Evolutionary conservation across 176 grass and related monocot genomes (phyloP).

Genomic region (Oryza meyeriana): DNA sequence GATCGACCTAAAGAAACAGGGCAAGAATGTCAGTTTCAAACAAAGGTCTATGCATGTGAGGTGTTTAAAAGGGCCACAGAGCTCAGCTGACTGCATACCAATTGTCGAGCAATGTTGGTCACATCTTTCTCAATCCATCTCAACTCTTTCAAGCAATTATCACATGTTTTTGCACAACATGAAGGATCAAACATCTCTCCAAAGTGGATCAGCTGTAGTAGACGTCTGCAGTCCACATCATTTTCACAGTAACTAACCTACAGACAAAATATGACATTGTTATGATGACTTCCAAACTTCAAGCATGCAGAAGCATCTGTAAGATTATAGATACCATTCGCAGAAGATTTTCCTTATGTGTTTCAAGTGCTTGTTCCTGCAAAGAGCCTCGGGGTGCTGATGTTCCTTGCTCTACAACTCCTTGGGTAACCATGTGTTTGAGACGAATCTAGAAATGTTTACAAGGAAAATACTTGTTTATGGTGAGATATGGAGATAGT

Average conservation of each 20-base stretch:
- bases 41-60: neutral
- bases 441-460: slow-evolving; percentile 63
- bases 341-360: slow-evolving; percentile 86
- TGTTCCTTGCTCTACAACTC: slow-evolving; percentile 59
- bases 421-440: slow-evolving; percentile 88
- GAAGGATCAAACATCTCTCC: slow-evolving; percentile 78
- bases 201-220: slow-evolving; percentile 89
- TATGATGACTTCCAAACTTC: slow-evolving; percentile 27
- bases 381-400: slow-evolving; percentile 5
- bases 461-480: slow-evolving; percentile 30
- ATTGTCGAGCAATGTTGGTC: slow-evolving; percentile 63
- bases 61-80: neutral
- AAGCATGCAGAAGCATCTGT: neutral
- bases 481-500: slow-evolving; percentile 21
- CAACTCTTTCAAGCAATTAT: slow-evolving; percentile 83
- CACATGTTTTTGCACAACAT: slow-evolving; percentile 74
- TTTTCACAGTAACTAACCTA: slow-evolving; percentile 98
- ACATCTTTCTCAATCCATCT: slow-evolving; percentile 82
- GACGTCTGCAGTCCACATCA: slow-evolving; percentile 77
- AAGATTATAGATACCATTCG: slow-evolving; percentile 66
- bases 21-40: slow-evolving; percentile 18
- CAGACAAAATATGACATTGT: neutral
- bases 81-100: slow-evolving; percentile 51
- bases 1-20: slow-evolving; percentile 60
- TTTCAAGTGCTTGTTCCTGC: slow-evolving; percentile 48